Percentiles rank a stretch among this genome's conserved stretches.
These are phyloP conservation scores for Rehmannia glutinosa DNA, from an alignment of 257 asterid species.

Conservation along the genomic window DNA sequence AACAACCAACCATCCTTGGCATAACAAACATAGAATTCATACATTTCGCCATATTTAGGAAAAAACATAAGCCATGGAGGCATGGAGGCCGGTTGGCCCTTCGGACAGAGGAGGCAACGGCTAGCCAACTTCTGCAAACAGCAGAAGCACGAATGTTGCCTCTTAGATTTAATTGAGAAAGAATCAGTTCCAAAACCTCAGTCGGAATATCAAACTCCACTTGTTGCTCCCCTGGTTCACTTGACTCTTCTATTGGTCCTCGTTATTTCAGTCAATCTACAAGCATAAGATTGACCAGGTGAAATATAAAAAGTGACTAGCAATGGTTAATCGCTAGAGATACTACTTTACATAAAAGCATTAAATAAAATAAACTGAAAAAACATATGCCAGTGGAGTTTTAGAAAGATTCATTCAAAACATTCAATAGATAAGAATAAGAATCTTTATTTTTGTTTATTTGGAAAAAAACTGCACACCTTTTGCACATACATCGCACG, in stretches of 20 bases:
- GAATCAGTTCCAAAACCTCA: conserved; percentile 58
- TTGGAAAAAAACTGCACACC: too few species aligned
- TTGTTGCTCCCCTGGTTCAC: conserved; percentile 23
- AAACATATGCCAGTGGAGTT: too few species aligned
- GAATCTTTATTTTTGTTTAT: too few species aligned
- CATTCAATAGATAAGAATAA: too few species aligned
- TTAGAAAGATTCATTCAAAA: too few species aligned
- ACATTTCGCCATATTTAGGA: conserved; percentile 62
- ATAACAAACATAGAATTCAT: conserved; percentile 73
- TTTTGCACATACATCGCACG: too few species aligned
- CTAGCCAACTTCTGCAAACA: conserved; percentile 68
- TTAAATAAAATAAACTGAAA: too few species aligned
- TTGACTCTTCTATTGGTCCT: conserved; percentile 17
- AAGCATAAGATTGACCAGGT: conserved; percentile 20
- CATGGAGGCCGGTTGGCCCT: conserved; percentile 48
- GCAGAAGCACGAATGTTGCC: conserved; percentile 82
- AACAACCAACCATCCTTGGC: conserved; percentile 89
- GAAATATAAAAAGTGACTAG: neutral
- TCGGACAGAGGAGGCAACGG: conserved; percentile 65
- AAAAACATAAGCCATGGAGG: conserved; percentile 87
- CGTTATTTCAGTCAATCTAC: conserved; percentile 46
- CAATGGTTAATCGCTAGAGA: too few species aligned
- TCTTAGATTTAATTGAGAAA: conserved; percentile 45
- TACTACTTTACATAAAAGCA: too few species aligned
- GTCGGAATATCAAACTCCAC: conserved; percentile 46